Evolutionary conservation across 2,329 filamentous ascomycete genomes (phyloP).

Genomic region (Biscogniauxia marginata): DNA sequence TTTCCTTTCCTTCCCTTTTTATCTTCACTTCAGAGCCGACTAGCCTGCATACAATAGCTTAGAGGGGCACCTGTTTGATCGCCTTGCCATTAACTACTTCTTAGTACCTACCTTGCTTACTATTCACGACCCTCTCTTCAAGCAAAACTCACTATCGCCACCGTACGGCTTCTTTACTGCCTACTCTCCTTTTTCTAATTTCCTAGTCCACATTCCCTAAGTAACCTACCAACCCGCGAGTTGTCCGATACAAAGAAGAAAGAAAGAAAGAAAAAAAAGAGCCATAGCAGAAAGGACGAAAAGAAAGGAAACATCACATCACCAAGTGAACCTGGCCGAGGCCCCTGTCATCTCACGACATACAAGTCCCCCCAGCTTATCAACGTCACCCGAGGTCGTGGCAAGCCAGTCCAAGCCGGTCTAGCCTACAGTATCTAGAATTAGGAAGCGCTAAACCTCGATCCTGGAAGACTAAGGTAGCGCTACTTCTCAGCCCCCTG

Average conservation of each 20-base stretch:
- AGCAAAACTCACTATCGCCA: background rate
- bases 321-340: too few relatives aligned
- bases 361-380: background rate
- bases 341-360: too few relatives aligned
- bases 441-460: background rate
- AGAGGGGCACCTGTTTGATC: background rate
- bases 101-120: background rate
- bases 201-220: too few relatives aligned
- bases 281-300: background rate
- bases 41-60: background rate
- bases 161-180: too few relatives aligned
- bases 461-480: background rate
- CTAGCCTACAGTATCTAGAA: background rate
- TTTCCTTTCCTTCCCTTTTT: background rate
- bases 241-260: background rate
- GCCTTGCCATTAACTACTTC: conserved; percentile 11
- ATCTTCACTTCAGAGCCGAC: background rate
- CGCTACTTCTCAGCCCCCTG: conserved; percentile 11
- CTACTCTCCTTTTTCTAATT: background rate
- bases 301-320: too few relatives aligned
- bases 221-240: too few relatives aligned
- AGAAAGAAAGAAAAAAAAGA: background rate
- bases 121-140: background rate
- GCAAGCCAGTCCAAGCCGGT: background rate
- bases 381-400: background rate